Base-by-base conservation (phyloP, 2,329 filamentous ascomycete genomes). In the Alternaria metachromatica region DNA sequence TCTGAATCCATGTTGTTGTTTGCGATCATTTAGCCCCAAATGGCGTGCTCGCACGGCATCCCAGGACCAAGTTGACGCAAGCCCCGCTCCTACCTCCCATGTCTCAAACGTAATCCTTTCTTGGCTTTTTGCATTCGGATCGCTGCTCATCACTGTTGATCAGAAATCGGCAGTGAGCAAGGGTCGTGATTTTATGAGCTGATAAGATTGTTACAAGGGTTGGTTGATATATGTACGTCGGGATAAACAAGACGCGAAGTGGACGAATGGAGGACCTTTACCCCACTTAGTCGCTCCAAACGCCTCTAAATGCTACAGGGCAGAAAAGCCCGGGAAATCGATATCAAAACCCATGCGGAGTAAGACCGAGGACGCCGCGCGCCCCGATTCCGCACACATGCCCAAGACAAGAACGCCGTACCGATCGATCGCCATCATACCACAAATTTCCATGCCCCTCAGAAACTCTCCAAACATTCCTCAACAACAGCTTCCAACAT, bases 401-500 rank as follows among this genome's bases (percentile, higher is more conserved):
- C 21, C 26, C 28, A 37, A 51, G 28, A 51, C 49, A 18, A 51
- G 5, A 37, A 51, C 49, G 49, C 28, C 49, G 28, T 37, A 51
- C 28, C 9, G 20, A 51, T 55, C 58, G 45, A 61, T 23, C 45
- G 18, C 26, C 41, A 18, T 46, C n/a, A 21, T 25, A 28, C 26
- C 4, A 11, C 41, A 23, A 46, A 10, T 20, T 21, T 6, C 15
- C 25, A 26, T 18, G 51, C 26, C 48, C 46, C 62, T 53, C 18
- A 81, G 15, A 86, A 79, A 33, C 80, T 81, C 30, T 76, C 81
- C 69, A 86, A 77, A 62, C 94, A 84, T 60, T 88, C 90, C 65
- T 87, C 86, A 6, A 95, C 90, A 53, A 96, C 91, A 67, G 86
- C 89, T 64, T 87, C 87, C 78, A 99, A 80, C 91, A 98, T 94